Base-by-base conservation (phyloP, 2,329 filamentous ascomycete genomes). In the Lecanicillium sp. region DNA sequence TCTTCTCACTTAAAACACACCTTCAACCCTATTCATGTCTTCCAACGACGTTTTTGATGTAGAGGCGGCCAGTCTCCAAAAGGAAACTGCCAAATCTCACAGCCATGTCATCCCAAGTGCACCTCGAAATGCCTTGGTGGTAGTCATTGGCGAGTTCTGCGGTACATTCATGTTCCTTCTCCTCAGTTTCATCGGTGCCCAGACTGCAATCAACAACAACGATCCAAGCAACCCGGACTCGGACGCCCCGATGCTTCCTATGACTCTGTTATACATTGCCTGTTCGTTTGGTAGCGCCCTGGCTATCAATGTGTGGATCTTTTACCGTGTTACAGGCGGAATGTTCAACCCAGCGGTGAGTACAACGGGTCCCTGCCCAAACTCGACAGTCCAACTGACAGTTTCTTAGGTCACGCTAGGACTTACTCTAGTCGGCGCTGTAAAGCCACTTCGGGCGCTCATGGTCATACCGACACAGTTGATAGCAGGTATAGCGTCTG, bases 391-490 rank as follows among this genome's bases (percentile, higher is more conserved):
- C 18, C 11, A 36, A 6, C n/a, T n/a, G n/a, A n/a, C n/a, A n/a
- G n/a, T n/a, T n/a, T n/a, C n/a, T 34, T 30, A 68, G 65, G 62
- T 70, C 15, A 78, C 79, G 0, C 55, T 82, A 1, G 75, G 70
- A 2, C 68, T 83, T 18, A 66, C 69, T n/a, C 60, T 81, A 5
- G 69, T 74, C 34, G 74, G 75, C 3, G 74, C 70, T 5, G 61
- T 82, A 31, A 64, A 63, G n/a, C 62, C 67, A 14, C 17, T 73
- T 2, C 72, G 77, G 5, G 72, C 66, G 5, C 44, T 66, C 2
- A 49, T 74, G 3, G 65, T 81, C 37, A 58, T 80, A 36, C 55
- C 68, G 5, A 68, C 73, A 2, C 79, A 84, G 51, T 50, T 84
- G 7, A 49, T 77, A 2, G 79, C 62, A 5, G 72, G 66, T 5